These are phyloP conservation scores for Morella rubra DNA, from an alignment of 306 rosid species.

Conservation along the genomic window DNA sequence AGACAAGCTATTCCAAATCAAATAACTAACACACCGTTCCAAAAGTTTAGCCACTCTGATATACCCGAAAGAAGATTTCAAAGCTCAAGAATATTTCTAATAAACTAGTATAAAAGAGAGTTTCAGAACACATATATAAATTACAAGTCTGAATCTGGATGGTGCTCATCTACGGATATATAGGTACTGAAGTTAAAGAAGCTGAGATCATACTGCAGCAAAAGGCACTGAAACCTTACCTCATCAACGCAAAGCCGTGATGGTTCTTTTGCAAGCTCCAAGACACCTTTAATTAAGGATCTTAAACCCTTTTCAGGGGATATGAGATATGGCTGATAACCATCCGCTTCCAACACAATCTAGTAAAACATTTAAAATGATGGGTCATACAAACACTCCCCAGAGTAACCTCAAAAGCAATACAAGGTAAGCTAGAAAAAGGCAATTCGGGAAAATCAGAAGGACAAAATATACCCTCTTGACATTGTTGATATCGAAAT, in stretches of 20 bases:
- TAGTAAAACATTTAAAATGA: conserved; percentile 31
- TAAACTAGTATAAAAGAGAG: background rate
- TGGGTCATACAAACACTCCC: conserved; percentile 5
- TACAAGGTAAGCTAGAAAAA: background rate
- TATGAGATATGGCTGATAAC: conserved; percentile 98
- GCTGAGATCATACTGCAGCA: background rate
- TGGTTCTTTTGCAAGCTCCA: conserved; percentile 99
- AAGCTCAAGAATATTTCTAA: background rate
- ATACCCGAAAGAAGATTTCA: background rate
- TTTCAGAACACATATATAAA: background rate
- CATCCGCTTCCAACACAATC: conserved; percentile 99
- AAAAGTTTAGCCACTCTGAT: background rate
- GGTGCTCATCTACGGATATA: background rate
- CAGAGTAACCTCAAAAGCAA: background rate
- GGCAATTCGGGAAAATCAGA: conserved; percentile 5
- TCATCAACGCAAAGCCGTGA: conserved; percentile 97
- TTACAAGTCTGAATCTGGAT: conserved; percentile 7
- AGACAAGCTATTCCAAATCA: background rate
- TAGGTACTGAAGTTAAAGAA: conserved; percentile 1
- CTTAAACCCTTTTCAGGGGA: conserved; percentile 99
- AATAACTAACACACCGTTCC: background rate
- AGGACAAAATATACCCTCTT: conserved; percentile 68
- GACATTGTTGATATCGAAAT: conserved; percentile 93
- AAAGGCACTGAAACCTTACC: conserved; percentile 47
- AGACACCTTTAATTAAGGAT: conserved; percentile 90